Percentiles rank a stretch among this genome's conserved stretches.
These are phyloP conservation scores for Pseudonitzschia multiseries DNA, from an alignment of 108 stramenopile species.

Conservation along the genomic window DNA sequence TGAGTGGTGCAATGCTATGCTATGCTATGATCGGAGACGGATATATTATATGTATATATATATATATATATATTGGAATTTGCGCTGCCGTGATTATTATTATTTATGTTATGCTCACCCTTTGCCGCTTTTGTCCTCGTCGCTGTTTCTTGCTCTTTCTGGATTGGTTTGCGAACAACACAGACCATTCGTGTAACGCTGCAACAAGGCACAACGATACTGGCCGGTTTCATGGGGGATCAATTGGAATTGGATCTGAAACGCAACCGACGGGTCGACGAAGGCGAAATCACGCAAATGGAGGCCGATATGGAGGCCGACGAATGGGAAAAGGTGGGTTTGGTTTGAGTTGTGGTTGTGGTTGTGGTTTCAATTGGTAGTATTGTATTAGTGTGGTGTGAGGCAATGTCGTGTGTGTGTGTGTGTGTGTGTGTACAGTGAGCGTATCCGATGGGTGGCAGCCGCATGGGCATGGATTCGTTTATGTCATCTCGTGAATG, in stretches of 20 bases:
- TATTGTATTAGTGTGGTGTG: neutral
- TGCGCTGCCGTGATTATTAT: too few relatives aligned
- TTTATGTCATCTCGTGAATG: too few relatives aligned
- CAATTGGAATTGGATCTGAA: conserved; percentile 47
- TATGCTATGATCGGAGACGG: too few relatives aligned
- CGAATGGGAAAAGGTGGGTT: conserved; percentile 61
- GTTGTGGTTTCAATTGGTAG: too few relatives aligned
- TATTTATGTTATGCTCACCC: neutral
- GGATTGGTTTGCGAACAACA: neutral
- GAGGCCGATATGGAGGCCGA: conserved; percentile 51
- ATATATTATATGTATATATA: too few relatives aligned
- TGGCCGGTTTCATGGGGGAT: conserved; percentile 46
- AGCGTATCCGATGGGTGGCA: too few relatives aligned
- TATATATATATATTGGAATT: too few relatives aligned
- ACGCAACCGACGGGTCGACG: conserved; percentile 39
- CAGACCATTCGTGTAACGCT: conserved; percentile 39
- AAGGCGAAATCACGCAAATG: conserved; percentile 48
- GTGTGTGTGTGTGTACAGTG: too few relatives aligned
- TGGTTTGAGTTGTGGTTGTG: neutral
- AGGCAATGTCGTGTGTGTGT: too few relatives aligned
- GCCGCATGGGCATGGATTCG: too few relatives aligned
- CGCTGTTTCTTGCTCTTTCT: neutral
- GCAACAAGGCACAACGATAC: conserved; percentile 37
- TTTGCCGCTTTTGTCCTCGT: neutral
- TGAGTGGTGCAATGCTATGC: conserved; percentile 30